phyloP scores from a whole-genome alignment of 1,139 yeast species.

The Saccharomyces hybrid region DNA sequence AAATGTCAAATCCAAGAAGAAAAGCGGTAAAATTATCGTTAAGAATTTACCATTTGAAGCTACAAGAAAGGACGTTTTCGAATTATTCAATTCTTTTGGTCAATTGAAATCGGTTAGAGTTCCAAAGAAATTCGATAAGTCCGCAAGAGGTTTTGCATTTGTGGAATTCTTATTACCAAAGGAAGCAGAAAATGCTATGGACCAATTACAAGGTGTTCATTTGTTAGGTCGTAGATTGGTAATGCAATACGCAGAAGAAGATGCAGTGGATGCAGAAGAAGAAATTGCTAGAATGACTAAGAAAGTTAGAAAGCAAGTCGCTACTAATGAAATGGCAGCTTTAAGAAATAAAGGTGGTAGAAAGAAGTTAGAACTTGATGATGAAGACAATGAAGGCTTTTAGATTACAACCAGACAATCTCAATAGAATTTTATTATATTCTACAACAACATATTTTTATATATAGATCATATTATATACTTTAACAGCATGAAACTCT shows the following conservation, averaged over 20 bases:
- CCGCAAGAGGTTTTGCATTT: constrained; percentile 96
- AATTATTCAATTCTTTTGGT: constrained; percentile 88
- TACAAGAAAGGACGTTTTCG: constrained; percentile 81
- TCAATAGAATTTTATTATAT: neutral
- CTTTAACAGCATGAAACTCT: constrained; percentile 24
- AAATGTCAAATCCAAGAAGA: constrained; percentile 32
- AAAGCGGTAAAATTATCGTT: constrained; percentile 71
- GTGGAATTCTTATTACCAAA: constrained; percentile 82
- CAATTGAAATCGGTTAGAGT: constrained; percentile 90
- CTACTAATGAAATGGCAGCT: constrained; percentile 66
- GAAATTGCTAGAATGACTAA: constrained; percentile 86
- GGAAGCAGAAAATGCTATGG: constrained; percentile 95
- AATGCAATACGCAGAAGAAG: constrained; percentile 88
- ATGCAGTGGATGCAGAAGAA: constrained; percentile 74
- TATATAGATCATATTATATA: neutral
- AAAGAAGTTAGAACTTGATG: constrained; percentile 58
- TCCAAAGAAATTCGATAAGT: constrained; percentile 90
- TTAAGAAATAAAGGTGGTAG: constrained; percentile 65
- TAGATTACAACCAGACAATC: neutral
- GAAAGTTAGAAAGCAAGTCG: constrained; percentile 75
- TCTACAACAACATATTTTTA: neutral
- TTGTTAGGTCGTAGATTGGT: constrained; percentile 91
- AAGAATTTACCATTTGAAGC: constrained; percentile 97
- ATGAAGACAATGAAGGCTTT: constrained; percentile 24
- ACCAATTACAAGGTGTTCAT: constrained; percentile 90